Conservation (phyloP, 2,329 filamentous ascomycete genomes). For the Xylogone sp. region DNA sequence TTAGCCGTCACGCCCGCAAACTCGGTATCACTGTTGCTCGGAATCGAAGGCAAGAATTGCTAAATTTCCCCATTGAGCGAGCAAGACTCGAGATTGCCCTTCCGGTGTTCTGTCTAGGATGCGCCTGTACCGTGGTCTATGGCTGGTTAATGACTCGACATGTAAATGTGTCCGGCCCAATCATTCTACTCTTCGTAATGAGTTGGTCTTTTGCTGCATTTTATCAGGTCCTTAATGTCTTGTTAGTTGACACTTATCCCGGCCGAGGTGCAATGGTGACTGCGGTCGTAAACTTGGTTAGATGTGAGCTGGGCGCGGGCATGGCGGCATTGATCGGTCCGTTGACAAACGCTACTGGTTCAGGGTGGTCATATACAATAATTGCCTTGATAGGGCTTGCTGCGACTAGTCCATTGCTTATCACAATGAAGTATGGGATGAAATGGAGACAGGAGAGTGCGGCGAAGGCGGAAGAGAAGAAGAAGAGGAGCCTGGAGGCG, state of each 20-base stretch:
- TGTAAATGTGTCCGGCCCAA: background rate
- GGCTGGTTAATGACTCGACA: constrained; percentile 18
- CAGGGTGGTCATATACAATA: no score
- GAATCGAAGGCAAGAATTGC: constrained; percentile 37
- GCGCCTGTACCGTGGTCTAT: constrained; percentile 2
- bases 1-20: constrained; percentile 57
- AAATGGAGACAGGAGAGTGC: no score
- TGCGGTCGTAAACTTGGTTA: constrained; percentile 8
- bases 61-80: constrained; percentile 24
- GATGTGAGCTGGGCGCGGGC: constrained; percentile 8
- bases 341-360: no score
- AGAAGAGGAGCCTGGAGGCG: no score
- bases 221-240: background rate
- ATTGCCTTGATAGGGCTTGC: no score
- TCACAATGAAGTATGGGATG: no score
- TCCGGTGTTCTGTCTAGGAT: constrained; percentile 41
- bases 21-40: constrained; percentile 55
- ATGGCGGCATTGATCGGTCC: no score
- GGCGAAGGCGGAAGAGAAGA: no score
- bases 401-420: no score
- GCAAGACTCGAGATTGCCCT: constrained; percentile 48
- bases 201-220: background rate
- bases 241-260: constrained; percentile 13
- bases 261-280: constrained; percentile 4
- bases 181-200: background rate